Evolutionary conservation across 768 basidiomycete species (phyloP), one percentile per base, ranked within the genome.

Genomic region (Sporobolomyces roseus): DNA sequence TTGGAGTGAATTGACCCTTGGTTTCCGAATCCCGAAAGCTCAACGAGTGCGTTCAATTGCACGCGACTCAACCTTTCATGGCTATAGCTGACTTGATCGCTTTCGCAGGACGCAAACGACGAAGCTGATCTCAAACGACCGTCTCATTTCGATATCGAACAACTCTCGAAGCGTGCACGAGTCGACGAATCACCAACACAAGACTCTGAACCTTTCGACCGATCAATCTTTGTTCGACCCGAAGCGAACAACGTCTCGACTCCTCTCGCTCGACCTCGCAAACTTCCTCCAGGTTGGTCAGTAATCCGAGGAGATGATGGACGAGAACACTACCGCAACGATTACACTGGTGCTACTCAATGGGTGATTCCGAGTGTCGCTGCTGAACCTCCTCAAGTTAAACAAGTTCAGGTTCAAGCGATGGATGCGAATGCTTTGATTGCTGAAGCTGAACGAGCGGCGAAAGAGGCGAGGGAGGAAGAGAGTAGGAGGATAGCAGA

Each of bases 1-100:
- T 64, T 99, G 94, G 94, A 83, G 84, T 25, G 82, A 82, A 3
- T 82, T 97, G 50, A 86, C 87, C 35, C 77, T 85, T n/a, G 88
- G 84, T 32, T 93, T 88, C 78, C 85, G 91, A 74, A 94, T 96
- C 84, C 89, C 91, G 21, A 89, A 90, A 77, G 63, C 68, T 45
- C 52, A 64, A 1, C 45, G 59, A 7, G 58, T 66, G 10, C 25
- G 59, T 25, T 21, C 19, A 23, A 10, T 6, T 32, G 16, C 12
- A 23, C 38, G 17, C 17, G 9, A 9, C 38, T 41, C 38, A 41
- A 41, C 38, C 10, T 41, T 41, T 41, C 38, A n/a, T n/a, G n/a
- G n/a, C n/a, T n/a, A n/a, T n/a, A n/a, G n/a, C n/a, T n/a, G n/a
- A n/a, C n/a, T n/a, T n/a, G n/a, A n/a, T n/a, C n/a, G n/a, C n/a